phyloP scores from a whole-genome alignment of 2,329 filamentous ascomycete genomes.

The Aspergillus fumigatiaffinis region DNA sequence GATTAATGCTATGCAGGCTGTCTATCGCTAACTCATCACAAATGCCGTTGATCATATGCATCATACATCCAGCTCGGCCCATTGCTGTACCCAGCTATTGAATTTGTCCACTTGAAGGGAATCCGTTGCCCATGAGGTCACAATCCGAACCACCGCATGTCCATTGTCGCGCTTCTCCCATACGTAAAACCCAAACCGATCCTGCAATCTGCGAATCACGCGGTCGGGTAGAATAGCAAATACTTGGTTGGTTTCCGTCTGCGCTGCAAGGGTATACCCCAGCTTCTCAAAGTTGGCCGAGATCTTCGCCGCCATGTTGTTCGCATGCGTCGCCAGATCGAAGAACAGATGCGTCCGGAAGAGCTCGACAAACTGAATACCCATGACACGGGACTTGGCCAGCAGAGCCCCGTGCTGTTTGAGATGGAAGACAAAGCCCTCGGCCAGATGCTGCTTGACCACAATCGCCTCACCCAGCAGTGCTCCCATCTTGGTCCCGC shows the following conservation, averaged over 20 bases:
- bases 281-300: slow-evolving; percentile 41
- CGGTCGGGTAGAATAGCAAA: slow-evolving; percentile 44
- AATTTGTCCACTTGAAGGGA: slow-evolving; percentile 38
- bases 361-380: slow-evolving; percentile 49
- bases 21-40: not conserved
- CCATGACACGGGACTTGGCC: slow-evolving; percentile 49
- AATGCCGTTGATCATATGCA: not conserved
- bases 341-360: slow-evolving; percentile 47
- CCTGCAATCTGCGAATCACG: slow-evolving; percentile 40
- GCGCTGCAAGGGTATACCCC: slow-evolving; percentile 42
- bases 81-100: slow-evolving; percentile 26
- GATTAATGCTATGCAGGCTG: not conserved
- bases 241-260: slow-evolving; percentile 51
- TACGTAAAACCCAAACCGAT: slow-evolving; percentile 46
- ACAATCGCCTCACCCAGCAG: slow-evolving; percentile 51
- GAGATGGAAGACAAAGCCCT: slow-evolving; percentile 50
- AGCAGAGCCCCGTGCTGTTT: slow-evolving; percentile 51
- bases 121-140: slow-evolving; percentile 52
- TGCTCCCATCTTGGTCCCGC: slow-evolving; percentile 51
- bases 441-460: slow-evolving; percentile 43
- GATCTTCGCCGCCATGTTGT: slow-evolving; percentile 43
- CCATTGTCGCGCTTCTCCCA: slow-evolving; percentile 45
- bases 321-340: slow-evolving; percentile 45
- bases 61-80: slow-evolving; percentile 12
- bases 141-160: slow-evolving; percentile 41